Conservation (phyloP, 2,329 filamentous ascomycete species). For the Pseudocercospora fuligena region DNA sequence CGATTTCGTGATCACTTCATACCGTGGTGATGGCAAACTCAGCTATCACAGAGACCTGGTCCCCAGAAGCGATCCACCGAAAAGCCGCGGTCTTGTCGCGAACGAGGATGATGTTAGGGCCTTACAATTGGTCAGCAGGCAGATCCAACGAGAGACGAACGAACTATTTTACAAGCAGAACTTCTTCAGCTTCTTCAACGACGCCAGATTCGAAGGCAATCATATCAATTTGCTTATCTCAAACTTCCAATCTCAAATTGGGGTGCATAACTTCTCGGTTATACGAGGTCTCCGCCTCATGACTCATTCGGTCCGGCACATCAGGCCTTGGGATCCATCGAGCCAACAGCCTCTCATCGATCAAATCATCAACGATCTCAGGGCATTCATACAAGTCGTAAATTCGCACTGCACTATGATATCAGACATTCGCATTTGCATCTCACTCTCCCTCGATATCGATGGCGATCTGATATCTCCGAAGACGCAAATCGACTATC, state of each 20-base stretch:
- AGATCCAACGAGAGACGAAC: constrained; percentile 11
- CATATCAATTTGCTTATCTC: neutral
- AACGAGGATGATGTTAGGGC: constrained; percentile 6
- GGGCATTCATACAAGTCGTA: neutral
- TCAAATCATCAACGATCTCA: neutral
- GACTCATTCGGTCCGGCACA: neutral
- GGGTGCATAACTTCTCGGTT: neutral
- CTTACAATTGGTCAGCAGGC: constrained; percentile 12
- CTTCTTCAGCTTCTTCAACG: constrained; percentile 12
- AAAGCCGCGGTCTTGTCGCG: neutral
- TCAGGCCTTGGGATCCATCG: neutral
- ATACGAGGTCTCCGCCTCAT: constrained; percentile 3
- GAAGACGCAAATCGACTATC: neutral
- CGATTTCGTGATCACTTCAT: constrained; percentile 14
- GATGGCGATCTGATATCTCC: neutral
- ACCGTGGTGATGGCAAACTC: constrained; percentile 15
- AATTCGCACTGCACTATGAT: neutral
- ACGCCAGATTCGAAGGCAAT: constrained; percentile 9
- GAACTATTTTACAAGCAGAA: constrained; percentile 18
- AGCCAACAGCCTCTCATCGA: neutral
- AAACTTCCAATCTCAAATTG: constrained; percentile 8
- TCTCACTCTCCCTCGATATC: neutral
- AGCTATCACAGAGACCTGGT: constrained; percentile 3
- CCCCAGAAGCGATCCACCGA: neutral
- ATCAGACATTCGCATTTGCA: neutral